phyloP scores from a whole-genome alignment of 345 rosid species.

The Camelina neglecta region DNA sequence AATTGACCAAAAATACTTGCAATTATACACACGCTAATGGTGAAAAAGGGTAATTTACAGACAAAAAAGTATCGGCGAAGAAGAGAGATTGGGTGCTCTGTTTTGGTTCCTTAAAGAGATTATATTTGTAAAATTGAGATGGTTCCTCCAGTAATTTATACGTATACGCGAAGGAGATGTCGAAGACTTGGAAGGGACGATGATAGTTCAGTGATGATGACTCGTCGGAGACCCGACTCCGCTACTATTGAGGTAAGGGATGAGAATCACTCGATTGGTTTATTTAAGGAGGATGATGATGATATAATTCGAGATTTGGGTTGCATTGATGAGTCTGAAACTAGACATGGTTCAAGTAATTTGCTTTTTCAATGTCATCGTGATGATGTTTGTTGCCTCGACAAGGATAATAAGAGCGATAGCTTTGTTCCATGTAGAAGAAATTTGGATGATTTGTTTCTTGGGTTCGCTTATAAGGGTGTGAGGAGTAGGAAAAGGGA shows the following conservation, averaged over 20 bases:
- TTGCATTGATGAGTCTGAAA: slow-evolving; percentile 4
- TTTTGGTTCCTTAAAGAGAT: slow-evolving; percentile 6
- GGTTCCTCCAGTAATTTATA: slow-evolving; percentile 31
- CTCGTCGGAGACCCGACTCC: slow-evolving; percentile 22
- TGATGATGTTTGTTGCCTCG: slow-evolving; percentile 2
- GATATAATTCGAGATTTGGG: slow-evolving; percentile 5
- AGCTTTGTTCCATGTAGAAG: slow-evolving; percentile 12
- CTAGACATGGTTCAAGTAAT: slow-evolving; percentile 1
- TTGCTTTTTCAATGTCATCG: slow-evolving; percentile 12
- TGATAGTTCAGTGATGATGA: slow-evolving; percentile 9
- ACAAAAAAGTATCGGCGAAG: slow-evolving; percentile 2
- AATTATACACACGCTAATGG: background rate
- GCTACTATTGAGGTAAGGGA: slow-evolving; percentile 9
- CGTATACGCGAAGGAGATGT: slow-evolving; percentile 29
- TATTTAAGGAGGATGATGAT: slow-evolving; percentile 11
- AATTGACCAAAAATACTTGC: background rate
- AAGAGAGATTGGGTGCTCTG: slow-evolving; percentile 18
- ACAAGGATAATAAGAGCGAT: slow-evolving; percentile 8
- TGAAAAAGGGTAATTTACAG: background rate
- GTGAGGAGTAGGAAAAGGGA: background rate
- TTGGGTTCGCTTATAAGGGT: slow-evolving; percentile 12
- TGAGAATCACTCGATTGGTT: slow-evolving; percentile 8
- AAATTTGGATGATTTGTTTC: slow-evolving; percentile 29
- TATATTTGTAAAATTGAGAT: slow-evolving; percentile 4
- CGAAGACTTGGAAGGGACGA: slow-evolving; percentile 6